Evolutionary conservation across 768 basidiomycete species (phyloP), one percentile per base, ranked within the genome.

Genomic region (Amanita phalloides): DNA sequence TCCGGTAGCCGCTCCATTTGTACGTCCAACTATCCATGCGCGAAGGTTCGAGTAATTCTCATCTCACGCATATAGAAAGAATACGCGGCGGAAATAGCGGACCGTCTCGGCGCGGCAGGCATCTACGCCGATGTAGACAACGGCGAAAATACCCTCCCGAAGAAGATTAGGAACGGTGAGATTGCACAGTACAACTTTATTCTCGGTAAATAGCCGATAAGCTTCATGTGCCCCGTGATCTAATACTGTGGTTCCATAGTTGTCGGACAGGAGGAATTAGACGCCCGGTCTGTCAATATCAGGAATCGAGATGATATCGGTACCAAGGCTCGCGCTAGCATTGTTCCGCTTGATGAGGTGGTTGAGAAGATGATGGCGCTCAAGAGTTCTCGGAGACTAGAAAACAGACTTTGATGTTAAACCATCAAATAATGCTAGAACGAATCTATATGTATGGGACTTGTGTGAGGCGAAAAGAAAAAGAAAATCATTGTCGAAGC

Each of bases 111-210:
- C 53, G 72, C 75, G 38, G 69, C 78, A 4, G 91, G 90, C 1
- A 68, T 99, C 45, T 97, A 79, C 62, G 86, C 87, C 42, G 96
- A 98, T 59, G 91, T 90, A 14, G 96, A 98, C 67, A 84, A 94
- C 57, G 83, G 88, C 33, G 82, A 86, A 38, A 86, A 96, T 61
- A 98, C 96, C 0, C 77, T 98, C 25, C 86, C 81, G 54, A 98
- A 98, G 80, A 98, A 97, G 76, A 90, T 99, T 61, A 79, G 94
- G 26, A 97, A 98, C 64, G 94, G 90, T 20, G 94, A 99, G 70
- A 81, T 95, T 56, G 90, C 93, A 30, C 95, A 97, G 66, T 96
- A 95, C 71, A 98, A 98, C 70, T 97, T 96, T 65, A 91, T 97
- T 60, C 77, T 98, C 57, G 92, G 94, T 96, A 55, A 50, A 83